Conservation (phyloP, 2,329 filamentous ascomycete species). For the Calonectria leucothoes region DNA sequence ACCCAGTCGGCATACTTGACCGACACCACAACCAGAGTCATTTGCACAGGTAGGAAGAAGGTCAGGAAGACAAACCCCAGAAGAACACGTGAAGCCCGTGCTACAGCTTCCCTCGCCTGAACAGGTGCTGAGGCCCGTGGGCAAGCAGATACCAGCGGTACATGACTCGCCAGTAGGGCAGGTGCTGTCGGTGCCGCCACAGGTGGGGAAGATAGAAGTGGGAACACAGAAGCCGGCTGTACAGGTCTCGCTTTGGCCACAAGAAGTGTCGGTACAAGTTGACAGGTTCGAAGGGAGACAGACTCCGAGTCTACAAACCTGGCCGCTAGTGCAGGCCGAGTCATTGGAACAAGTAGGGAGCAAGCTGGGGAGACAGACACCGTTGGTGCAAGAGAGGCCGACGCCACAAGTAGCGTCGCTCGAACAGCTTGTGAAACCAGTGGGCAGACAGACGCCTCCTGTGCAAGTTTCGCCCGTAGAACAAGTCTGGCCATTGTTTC, state of each 20-base stretch:
- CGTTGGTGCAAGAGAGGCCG: neutral
- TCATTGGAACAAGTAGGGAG: neutral
- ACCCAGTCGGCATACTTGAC: neutral
- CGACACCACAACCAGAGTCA: neutral
- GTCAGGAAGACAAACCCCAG: slow-evolving; percentile 1
- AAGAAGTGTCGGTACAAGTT: neutral
- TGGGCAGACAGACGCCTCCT: slow-evolving; percentile 1
- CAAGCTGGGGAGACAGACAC: neutral
- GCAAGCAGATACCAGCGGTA: neutral
- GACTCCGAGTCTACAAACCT: slow-evolving; percentile 1
- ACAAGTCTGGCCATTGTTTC: neutral
- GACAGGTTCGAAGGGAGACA: slow-evolving; percentile 3
- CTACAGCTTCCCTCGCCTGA: neutral
- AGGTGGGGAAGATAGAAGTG: neutral
- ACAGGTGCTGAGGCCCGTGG: neutral
- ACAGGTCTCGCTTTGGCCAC: neutral
- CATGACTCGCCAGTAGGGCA: neutral
- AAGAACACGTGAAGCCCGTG: neutral
- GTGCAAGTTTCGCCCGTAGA: neutral
- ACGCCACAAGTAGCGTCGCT: neutral
- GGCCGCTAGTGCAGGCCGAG: neutral
- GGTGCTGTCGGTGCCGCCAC: neutral
- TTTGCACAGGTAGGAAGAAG: neutral
- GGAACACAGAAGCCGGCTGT: slow-evolving; percentile 11
- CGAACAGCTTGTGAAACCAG: neutral